These are phyloP conservation scores for Coemansia sp. DNA, from an alignment of 192 early-diverging fungal species.

Conservation along the genomic window DNA sequence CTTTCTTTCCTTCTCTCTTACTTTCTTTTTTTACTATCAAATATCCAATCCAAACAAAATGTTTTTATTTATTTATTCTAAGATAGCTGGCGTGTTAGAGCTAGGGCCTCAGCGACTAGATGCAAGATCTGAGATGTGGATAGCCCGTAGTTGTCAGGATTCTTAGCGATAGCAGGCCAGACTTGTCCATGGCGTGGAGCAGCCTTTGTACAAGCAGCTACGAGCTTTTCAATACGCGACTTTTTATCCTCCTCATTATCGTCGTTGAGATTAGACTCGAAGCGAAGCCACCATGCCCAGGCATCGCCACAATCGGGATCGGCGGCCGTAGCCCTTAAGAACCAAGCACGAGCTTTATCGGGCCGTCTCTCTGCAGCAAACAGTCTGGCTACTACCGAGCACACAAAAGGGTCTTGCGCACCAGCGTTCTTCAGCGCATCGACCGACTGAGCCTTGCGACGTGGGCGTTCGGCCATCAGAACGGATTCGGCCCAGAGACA, in stretches of 20 bases:
- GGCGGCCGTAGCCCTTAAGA: slow-evolving; percentile 73
- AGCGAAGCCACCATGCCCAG: slow-evolving; percentile 94
- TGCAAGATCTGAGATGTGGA: slow-evolving; percentile 17
- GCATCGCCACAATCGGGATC: slow-evolving; percentile 89
- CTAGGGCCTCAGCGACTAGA: slow-evolving; percentile 23
- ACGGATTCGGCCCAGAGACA: slow-evolving; percentile 87
- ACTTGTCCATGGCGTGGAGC: slow-evolving; percentile 88
- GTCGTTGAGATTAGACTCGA: slow-evolving; percentile 58
- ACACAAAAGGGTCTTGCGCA: slow-evolving; percentile 71
- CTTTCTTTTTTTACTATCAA: background rate
- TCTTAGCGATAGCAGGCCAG: slow-evolving; percentile 84
- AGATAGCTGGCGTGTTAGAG: slow-evolving; percentile 13
- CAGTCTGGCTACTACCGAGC: slow-evolving; percentile 80
- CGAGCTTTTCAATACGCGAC: slow-evolving; percentile 41
- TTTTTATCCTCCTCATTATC: slow-evolving; percentile 32
- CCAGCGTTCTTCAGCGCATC: slow-evolving; percentile 94
- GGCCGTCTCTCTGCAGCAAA: slow-evolving; percentile 93
- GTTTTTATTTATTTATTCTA: background rate
- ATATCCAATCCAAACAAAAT: background rate
- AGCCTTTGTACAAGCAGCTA: slow-evolving; percentile 68
- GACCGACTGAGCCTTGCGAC: slow-evolving; percentile 79
- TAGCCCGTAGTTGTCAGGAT: slow-evolving; percentile 41
- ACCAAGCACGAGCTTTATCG: slow-evolving; percentile 95
- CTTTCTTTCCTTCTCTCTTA: background rate
- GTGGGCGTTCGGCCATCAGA: slow-evolving; percentile 78